A percentile compares a stretch with the other conserved stretches of the same genome.
These are phyloP conservation scores for Exophiala viscosa DNA, from an alignment of 2,329 filamentous ascomycete species.

Conservation along the genomic window DNA sequence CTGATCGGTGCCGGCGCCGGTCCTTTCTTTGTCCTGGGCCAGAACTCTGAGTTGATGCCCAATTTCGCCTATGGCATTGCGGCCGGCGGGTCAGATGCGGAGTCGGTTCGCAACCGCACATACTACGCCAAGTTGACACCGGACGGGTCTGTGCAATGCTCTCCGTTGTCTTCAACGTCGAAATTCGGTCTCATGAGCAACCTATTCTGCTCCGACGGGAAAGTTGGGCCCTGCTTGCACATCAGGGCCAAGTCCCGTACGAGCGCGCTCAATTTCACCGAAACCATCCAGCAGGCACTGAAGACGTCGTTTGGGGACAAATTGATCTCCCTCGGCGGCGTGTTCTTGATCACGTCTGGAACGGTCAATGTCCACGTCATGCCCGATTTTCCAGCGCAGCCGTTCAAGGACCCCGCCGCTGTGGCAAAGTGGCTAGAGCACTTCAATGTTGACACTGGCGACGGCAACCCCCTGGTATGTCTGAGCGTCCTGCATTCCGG, in stretches of 20 bases:
- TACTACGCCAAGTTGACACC: constrained; percentile 28
- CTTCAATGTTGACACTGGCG: constrained; percentile 29
- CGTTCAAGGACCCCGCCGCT: constrained; percentile 31
- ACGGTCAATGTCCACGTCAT: constrained; percentile 42
- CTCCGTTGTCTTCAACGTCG: constrained; percentile 22
- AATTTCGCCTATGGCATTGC: constrained; percentile 36
- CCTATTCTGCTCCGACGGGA: constrained; percentile 38
- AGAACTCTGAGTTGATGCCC: constrained; percentile 42
- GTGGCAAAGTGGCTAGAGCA: constrained; percentile 40
- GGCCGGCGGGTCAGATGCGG: constrained; percentile 14
- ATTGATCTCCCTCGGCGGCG: constrained; percentile 41
- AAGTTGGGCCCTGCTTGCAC: constrained; percentile 36
- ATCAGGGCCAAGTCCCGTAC: constrained; percentile 34
- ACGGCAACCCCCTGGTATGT: constrained; percentile 40
- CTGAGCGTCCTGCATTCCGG: constrained; percentile 43
- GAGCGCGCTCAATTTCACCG: constrained; percentile 34
- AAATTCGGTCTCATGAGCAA: constrained; percentile 45
- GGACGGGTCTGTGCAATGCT: constrained; percentile 23
- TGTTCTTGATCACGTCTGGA: constrained; percentile 39
- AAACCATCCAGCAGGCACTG: constrained; percentile 34
- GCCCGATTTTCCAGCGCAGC: constrained; percentile 41
- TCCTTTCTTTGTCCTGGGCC: constrained; percentile 40
- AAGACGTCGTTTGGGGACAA: constrained; percentile 33
- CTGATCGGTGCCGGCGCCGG: constrained; percentile 44
- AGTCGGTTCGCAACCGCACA: constrained; percentile 28